Conservation (phyloP, 345 rosid species). For the Hibiscus mutabilis region DNA sequence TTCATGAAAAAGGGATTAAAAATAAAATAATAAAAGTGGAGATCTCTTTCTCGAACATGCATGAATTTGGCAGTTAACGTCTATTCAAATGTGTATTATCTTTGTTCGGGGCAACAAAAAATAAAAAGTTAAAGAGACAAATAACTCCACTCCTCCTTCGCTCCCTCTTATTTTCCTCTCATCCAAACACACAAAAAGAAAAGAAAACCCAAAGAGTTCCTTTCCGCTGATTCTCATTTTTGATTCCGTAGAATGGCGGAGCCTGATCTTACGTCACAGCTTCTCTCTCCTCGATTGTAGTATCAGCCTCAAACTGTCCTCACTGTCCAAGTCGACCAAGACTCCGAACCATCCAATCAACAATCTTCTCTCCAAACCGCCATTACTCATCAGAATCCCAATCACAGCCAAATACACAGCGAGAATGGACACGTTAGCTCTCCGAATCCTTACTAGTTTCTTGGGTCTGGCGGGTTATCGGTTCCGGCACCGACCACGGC, state of each 20-base stretch:
- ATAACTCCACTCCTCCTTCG: not conserved
- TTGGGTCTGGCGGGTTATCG: constrained; percentile 46
- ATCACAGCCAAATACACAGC: constrained; percentile 3
- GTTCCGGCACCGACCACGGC: constrained; percentile 41
- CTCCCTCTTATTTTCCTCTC: not conserved
- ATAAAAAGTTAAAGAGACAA: too few relatives aligned
- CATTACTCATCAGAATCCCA: constrained; percentile 6
- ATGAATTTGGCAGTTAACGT: too few relatives aligned
- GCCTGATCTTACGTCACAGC: constrained; percentile 45
- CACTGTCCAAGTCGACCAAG: constrained; percentile 33
- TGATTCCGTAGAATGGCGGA: constrained; percentile 40
- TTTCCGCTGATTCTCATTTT: not conserved
- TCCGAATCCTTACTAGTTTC: constrained; percentile 49
- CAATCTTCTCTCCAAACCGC: not conserved
- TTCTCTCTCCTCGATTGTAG: constrained; percentile 39
- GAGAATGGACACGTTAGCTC: not conserved
- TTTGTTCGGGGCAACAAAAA: too few relatives aligned
- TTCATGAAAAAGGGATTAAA: too few relatives aligned
- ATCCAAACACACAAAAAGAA: not conserved
- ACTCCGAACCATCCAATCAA: constrained; percentile 7
- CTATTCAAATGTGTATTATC: too few relatives aligned
- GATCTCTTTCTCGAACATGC: too few relatives aligned
- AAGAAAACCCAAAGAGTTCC: not conserved
- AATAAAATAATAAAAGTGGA: too few relatives aligned
- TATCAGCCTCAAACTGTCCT: constrained; percentile 39